Percentiles rank a stretch among this genome's conserved stretches.
Conservation (phyloP, 2,329 filamentous ascomycete species). For the Aspergillus novofumigatus region DNA sequence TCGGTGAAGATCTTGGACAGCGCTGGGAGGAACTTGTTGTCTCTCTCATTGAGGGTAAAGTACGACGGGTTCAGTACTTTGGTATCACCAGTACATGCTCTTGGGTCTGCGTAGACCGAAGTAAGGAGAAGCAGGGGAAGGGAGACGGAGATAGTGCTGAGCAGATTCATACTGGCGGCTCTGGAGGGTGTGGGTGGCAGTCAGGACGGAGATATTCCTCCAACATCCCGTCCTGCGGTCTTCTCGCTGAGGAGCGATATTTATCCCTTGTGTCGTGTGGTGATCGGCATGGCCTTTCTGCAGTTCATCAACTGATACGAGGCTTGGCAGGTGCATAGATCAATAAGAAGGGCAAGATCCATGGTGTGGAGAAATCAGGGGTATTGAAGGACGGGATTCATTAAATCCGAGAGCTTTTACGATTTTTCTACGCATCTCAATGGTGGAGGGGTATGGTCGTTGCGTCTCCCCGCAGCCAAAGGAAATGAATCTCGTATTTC, state of each 20-base stretch:
- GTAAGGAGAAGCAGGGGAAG: not conserved
- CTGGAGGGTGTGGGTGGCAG: not conserved
- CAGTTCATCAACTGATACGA: not conserved
- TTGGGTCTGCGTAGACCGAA: not conserved
- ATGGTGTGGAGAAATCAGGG: not conserved
- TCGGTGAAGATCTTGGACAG: conserved; percentile 11
- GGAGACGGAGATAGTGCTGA: not conserved
- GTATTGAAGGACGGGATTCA: not conserved
- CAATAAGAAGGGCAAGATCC: not conserved
- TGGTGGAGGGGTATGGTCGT: not conserved
- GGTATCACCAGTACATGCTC: not conserved
- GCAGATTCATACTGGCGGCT: not conserved
- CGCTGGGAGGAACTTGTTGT: conserved; percentile 7
- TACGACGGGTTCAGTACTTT: not conserved
- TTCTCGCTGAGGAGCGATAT: too few species aligned
- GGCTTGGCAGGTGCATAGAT: not conserved
- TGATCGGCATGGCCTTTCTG: not conserved
- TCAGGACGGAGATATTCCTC: not conserved
- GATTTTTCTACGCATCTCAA: not conserved
- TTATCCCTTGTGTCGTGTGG: too few species aligned
- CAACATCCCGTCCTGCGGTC: not conserved
- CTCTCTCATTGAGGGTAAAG: conserved; percentile 14
- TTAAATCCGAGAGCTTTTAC: not conserved
- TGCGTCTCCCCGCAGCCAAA: not conserved
- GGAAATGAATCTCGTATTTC: not conserved